A percentile compares a stretch with the other conserved stretches of the same genome.
These are phyloP conservation scores for Solanum acaule DNA, from an alignment of 257 asterid species.

Conservation along the genomic window DNA sequence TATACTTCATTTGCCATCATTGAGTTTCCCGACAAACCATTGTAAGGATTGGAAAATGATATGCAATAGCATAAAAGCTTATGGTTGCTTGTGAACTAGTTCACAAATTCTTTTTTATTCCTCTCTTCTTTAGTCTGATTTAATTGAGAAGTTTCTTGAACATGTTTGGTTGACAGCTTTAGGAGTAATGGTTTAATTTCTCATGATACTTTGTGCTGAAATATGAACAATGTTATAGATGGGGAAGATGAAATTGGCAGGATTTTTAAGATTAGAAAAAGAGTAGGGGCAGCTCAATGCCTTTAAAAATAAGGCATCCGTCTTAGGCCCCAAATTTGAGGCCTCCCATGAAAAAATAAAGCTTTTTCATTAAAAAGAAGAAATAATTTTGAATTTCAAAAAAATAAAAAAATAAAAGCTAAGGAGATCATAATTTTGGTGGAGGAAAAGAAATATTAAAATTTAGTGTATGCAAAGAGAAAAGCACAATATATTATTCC, in stretches of 20 bases:
- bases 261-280: background rate
- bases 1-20: background rate
- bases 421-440: background rate
- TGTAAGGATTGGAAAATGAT: background rate
- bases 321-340: too few species aligned
- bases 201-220: background rate
- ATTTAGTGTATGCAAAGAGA: background rate
- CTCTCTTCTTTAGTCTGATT: background rate
- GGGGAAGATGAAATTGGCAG: background rate
- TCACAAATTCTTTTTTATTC: background rate
- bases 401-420: too few species aligned
- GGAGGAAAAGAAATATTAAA: background rate
- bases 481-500: background rate
- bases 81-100: background rate
- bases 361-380: too few species aligned
- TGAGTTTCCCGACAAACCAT: background rate
- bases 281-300: too few species aligned
- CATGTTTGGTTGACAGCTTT: background rate
- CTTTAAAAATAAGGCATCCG: too few species aligned
- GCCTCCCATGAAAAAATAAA: too few species aligned
- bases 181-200: background rate
- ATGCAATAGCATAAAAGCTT: background rate
- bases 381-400: too few species aligned
- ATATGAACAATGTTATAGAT: background rate
- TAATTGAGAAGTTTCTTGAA: background rate